phyloP scores from a whole-genome alignment of 768 basidiomycete genomes.

The Krasilnikovozyma curviuscula region DNA sequence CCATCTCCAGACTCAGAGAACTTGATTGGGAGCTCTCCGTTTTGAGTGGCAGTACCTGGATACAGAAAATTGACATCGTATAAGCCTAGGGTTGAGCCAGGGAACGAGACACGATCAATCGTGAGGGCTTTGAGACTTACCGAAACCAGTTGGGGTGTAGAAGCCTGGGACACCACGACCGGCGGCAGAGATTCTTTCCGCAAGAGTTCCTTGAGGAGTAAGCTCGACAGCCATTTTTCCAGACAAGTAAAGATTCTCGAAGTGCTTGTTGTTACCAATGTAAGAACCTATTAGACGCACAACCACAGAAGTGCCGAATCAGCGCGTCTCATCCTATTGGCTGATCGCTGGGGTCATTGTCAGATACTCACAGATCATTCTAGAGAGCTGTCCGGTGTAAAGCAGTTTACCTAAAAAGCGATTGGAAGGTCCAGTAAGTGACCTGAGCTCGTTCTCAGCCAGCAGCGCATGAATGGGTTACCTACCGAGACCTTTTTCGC shows the following conservation, averaged over 20 bases:
- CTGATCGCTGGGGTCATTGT: too few species aligned
- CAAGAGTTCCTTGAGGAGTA: slow-evolving; percentile 71
- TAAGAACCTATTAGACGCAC: too few species aligned
- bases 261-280: slow-evolving; percentile 55
- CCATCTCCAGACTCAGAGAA: slow-evolving; percentile 58
- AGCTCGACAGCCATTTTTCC: slow-evolving; percentile 69
- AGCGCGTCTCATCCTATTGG: too few species aligned
- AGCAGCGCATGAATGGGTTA: too few species aligned
- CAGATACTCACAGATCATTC: slow-evolving; percentile 74
- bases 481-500: slow-evolving; percentile 18
- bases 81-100: too few species aligned
- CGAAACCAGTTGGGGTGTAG: slow-evolving; percentile 62
- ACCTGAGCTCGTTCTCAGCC: not conserved
- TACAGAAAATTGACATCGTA: too few species aligned
- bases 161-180: slow-evolving; percentile 88
- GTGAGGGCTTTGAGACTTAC: too few species aligned
- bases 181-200: slow-evolving; percentile 69
- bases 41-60: slow-evolving; percentile 61
- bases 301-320: too few species aligned
- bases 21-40: slow-evolving; percentile 55
- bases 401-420: slow-evolving; percentile 44
- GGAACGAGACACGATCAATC: too few species aligned
- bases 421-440: not conserved
- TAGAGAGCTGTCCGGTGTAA: slow-evolving; percentile 53
- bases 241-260: slow-evolving; percentile 58